Percentiles rank a stretch among this genome's conserved stretches.
phyloP scores from a whole-genome alignment of 345 rosid genomes.

The Raphanus raphanistrum region DNA sequence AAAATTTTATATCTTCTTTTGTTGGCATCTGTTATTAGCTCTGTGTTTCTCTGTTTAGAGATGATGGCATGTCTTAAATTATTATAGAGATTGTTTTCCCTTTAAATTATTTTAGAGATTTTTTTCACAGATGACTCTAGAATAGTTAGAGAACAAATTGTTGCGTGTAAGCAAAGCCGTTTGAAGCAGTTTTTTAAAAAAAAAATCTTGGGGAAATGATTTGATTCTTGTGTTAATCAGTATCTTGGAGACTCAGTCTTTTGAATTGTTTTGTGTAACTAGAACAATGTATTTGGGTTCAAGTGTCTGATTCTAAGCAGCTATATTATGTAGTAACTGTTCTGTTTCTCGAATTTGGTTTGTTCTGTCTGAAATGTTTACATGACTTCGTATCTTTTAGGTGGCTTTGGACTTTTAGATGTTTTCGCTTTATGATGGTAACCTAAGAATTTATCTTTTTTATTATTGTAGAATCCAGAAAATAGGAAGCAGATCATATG shows the following conservation, averaged over 20 bases:
- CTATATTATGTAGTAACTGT: not conserved
- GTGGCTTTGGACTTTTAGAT: not conserved
- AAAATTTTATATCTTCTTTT: not conserved
- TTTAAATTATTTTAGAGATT: not conserved
- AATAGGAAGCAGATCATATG: conserved; percentile 72
- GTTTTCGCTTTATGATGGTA: not conserved
- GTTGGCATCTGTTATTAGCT: not conserved
- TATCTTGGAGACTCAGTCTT: not conserved
- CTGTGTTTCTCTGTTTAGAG: not conserved
- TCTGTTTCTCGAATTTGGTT: not conserved
- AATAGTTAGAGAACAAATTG: not conserved
- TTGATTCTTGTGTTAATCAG: not conserved
- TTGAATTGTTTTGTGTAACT: not conserved
- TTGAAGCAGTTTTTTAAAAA: not conserved
- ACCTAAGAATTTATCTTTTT: not conserved
- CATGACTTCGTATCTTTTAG: not conserved
- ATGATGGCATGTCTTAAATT: not conserved
- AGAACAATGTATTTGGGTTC: not conserved
- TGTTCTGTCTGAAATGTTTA: not conserved
- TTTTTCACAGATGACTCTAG: not conserved
- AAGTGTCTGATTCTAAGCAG: not conserved
- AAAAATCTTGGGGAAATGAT: not conserved
- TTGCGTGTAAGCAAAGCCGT: not conserved
- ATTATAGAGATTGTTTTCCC: not conserved
- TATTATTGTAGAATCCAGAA: conserved; percentile 59